Conservation (phyloP, 176 grass and related monocot species). For the Poa annua region DNA sequence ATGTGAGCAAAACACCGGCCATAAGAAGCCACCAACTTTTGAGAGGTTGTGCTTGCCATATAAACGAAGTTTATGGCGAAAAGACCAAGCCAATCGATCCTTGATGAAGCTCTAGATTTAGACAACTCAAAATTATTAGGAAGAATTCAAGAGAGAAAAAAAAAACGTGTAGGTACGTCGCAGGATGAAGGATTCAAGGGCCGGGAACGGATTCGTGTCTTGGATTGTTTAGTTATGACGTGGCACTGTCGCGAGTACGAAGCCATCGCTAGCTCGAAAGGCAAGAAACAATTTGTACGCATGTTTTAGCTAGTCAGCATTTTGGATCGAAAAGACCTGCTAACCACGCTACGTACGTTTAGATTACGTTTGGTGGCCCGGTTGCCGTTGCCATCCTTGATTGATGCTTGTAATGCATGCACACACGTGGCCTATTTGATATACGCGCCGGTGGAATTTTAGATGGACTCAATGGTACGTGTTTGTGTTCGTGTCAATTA, state of each 20-base stretch:
- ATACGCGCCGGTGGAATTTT: not conserved
- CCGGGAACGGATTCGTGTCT: not conserved
- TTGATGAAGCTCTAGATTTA: not conserved
- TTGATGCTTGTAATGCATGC: not conserved
- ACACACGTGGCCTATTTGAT: not conserved
- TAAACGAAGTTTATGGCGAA: too few relatives aligned
- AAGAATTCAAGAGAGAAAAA: not conserved
- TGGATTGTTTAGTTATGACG: conserved; percentile 5
- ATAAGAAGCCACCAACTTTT: too few relatives aligned
- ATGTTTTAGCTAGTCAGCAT: conserved; percentile 28
- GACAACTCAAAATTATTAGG: not conserved
- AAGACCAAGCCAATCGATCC: too few relatives aligned
- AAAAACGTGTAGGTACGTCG: not conserved
- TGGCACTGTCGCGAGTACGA: not conserved
- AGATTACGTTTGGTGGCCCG: not conserved
- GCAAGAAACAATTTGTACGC: conserved; percentile 38
- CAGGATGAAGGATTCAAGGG: not conserved
- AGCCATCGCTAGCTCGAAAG: conserved; percentile 30
- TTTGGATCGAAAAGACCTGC: not conserved
- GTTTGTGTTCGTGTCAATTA: not conserved
- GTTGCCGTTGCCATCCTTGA: not conserved
- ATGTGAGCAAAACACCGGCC: too few relatives aligned
- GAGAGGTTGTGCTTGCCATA: too few relatives aligned
- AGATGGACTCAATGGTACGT: not conserved
- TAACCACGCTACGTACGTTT: not conserved